phyloP scores from a whole-genome alignment of 768 basidiomycete genomes.

The Hydnomerulius pinastri region DNA sequence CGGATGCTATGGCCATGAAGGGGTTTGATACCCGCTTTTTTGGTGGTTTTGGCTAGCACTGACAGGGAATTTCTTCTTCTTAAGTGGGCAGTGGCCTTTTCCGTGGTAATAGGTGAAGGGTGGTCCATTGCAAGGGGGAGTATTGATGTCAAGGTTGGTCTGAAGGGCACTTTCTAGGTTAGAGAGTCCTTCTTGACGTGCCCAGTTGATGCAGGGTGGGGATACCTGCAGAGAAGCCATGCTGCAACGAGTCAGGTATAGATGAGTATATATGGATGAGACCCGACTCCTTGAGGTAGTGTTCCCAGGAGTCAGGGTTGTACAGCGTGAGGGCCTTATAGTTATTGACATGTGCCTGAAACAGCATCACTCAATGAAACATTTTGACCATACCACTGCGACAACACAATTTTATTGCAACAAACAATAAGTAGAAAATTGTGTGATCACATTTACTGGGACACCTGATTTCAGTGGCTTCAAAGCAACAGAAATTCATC shows the following conservation, averaged over 20 bases:
- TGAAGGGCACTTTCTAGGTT: conserved; percentile 6
- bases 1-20: no score
- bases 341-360: not conserved
- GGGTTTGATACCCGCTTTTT: no score
- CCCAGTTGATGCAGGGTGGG: conserved; percentile 14
- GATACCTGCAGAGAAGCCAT: no score
- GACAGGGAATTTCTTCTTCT: conserved; percentile 26
- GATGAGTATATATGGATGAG: no score
- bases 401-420: not conserved
- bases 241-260: no score
- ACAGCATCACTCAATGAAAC: not conserved
- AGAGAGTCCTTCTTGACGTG: conserved; percentile 2
- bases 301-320: no score
- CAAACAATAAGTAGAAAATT: not conserved
- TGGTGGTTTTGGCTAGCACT: no score
- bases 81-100: conserved; percentile 23
- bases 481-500: not conserved
- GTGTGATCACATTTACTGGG: not conserved
- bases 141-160: conserved; percentile 30
- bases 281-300: no score
- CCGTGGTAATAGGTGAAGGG: conserved; percentile 31
- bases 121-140: conserved; percentile 17
- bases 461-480: not conserved
- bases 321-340: no score
- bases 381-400: not conserved